phyloP scores from a whole-genome alignment of 2,329 filamentous ascomycete genomes.

The Hymenoscyphus albidus region DNA sequence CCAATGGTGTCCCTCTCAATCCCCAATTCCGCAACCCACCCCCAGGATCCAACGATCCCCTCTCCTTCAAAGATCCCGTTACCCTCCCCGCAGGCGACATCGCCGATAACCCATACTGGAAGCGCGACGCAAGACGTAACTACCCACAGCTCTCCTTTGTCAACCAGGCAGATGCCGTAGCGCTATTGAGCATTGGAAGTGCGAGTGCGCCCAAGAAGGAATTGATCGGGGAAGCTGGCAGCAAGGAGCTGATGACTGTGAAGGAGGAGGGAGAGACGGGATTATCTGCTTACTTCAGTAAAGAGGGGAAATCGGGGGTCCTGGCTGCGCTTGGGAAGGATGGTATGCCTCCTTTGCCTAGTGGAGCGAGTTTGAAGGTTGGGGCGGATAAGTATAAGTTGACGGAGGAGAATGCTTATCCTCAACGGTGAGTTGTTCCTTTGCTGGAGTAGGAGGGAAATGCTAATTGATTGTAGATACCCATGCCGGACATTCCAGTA shows the following conservation, averaged over 20 bases:
- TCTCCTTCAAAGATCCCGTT: slow-evolving; percentile 74
- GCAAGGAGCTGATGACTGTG: slow-evolving; percentile 68
- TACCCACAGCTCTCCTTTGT: slow-evolving; percentile 81
- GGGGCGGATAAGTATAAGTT: slow-evolving; percentile 66
- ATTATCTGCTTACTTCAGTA: slow-evolving; percentile 70
- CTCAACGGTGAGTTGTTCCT: slow-evolving; percentile 54
- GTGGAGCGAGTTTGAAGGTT: slow-evolving; percentile 51
- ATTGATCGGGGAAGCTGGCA: slow-evolving; percentile 71
- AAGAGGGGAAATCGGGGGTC: slow-evolving; percentile 48
- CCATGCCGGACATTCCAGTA: slow-evolving; percentile 61
- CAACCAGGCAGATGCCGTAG: slow-evolving; percentile 79
- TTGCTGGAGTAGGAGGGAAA: slow-evolving; percentile 6
- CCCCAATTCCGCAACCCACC: slow-evolving; percentile 85
- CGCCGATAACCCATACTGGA: slow-evolving; percentile 93
- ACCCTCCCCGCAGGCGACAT: slow-evolving; percentile 82
- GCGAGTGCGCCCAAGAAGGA: slow-evolving; percentile 77
- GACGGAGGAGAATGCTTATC: slow-evolving; percentile 66
- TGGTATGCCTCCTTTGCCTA: slow-evolving; percentile 83
- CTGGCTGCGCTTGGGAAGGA: slow-evolving; percentile 65
- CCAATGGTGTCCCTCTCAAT: slow-evolving; percentile 89
- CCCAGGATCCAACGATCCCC: slow-evolving; percentile 68
- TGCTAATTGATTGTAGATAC: slow-evolving; percentile 47
- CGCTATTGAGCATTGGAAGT: slow-evolving; percentile 80
- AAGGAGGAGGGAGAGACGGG: slow-evolving; percentile 72
- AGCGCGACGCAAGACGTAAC: slow-evolving; percentile 78